Evolutionary conservation across 2,329 filamentous ascomycete species (phyloP).

Genomic region (Pezicula rhizophila): DNA sequence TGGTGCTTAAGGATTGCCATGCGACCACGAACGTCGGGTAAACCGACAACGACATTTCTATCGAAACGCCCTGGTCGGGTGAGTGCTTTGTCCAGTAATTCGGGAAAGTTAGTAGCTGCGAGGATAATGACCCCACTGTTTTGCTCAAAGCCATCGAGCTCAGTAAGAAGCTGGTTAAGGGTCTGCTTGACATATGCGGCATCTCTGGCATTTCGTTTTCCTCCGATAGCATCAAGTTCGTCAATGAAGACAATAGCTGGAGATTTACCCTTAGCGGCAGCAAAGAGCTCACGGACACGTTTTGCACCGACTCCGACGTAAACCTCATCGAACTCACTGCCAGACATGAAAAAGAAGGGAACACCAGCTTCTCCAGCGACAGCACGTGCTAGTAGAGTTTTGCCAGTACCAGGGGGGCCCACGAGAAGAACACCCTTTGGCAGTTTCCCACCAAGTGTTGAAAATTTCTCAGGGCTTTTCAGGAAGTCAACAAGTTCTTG

Average conservation of each 20-base stretch:
- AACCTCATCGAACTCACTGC: slow-evolving; percentile 96
- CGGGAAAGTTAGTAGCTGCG: slow-evolving; percentile 91
- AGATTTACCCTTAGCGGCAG: slow-evolving; percentile 74
- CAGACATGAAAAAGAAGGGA: slow-evolving; percentile 99
- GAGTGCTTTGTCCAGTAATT: slow-evolving; percentile 88
- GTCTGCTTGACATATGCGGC: slow-evolving; percentile 96
- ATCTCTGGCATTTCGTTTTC: slow-evolving; percentile 86
- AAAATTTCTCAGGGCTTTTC: slow-evolving; percentile 88
- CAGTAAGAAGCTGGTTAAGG: slow-evolving; percentile 91
- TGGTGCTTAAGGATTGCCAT: slow-evolving; percentile 92
- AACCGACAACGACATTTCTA: slow-evolving; percentile 78
- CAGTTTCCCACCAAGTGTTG: slow-evolving; percentile 88
- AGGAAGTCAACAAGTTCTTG: slow-evolving; percentile 96
- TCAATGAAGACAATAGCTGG: slow-evolving; percentile 95
- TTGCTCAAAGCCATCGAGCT: slow-evolving; percentile 94
- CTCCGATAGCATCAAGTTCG: slow-evolving; percentile 88
- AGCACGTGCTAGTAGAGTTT: slow-evolving; percentile 89
- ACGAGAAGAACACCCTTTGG: slow-evolving; percentile 95
- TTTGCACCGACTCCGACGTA: slow-evolving; percentile 97
- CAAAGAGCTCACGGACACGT: slow-evolving; percentile 89
- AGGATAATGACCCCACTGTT: slow-evolving; percentile 93
- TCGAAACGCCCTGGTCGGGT: slow-evolving; percentile 94
- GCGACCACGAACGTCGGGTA: slow-evolving; percentile 89
- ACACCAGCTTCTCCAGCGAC: slow-evolving; percentile 96
- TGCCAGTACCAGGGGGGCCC: slow-evolving; percentile 93